Base-by-base conservation (phyloP, 495 filamentous ascomycete species). In the Penicillium waksmanii region DNA sequence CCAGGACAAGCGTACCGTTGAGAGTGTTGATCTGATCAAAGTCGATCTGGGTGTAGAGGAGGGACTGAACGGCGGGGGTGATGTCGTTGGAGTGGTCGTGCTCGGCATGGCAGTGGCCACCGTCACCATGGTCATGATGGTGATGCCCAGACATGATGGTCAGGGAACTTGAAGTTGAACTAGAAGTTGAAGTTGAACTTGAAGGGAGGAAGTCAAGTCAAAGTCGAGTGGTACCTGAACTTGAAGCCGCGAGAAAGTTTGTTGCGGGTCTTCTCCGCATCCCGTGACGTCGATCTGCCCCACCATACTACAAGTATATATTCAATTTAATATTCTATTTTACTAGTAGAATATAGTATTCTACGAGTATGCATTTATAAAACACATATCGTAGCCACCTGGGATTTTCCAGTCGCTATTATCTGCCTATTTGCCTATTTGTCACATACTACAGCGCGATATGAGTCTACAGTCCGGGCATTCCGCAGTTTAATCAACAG, bases 11-110 rank as follows among this genome's bases (percentile, higher is more conserved):
- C 15, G 19, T 71, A 78, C 78, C 96, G 69, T 98, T 98, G 53
- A 96, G 71, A 0, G 94, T 93, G n/a, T 70, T 82, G 63, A 98
- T 89, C 12, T 84, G 82, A 73, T 91, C 88, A 71, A 98, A 97
- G 56, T 93, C 82, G 65, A 98, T 94, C 68, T 97, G 89, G 47
- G 90, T 84, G 75, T 96, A 98, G 12, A 98, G 82, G 34, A 91
- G 87, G 57, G 85, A 88, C 73, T 97, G 93, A 34, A 96, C 76
- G 3, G 93, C 93, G 1, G 94, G 93, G 5, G 89, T 90, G 65
- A 96, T 84, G 73, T 98, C 96, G 75, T 97, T 93, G 19, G 88
- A 85, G 71, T 96, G 91, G 69, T 92, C 89, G 69, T 96, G 90
- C 66, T 79, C 75, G 5, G 66, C 68, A 40, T 80, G 72, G 59